Conservation (phyloP, 2,329 filamentous ascomycete species). For the Chaetothyriales sp. region DNA sequence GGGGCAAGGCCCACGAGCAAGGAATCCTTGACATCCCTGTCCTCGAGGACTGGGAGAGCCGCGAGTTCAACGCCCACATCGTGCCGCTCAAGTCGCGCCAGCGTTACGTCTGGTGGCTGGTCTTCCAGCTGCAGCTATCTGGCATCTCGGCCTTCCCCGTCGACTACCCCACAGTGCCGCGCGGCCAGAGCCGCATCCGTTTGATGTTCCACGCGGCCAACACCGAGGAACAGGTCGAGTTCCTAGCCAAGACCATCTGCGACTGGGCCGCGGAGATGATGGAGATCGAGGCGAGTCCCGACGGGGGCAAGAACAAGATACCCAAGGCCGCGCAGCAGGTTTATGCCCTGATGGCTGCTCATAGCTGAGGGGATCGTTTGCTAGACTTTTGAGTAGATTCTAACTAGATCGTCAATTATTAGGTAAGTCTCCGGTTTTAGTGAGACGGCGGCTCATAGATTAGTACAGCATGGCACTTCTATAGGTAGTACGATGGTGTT, state of each 20-base stretch:
- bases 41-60: not conserved
- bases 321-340: not conserved
- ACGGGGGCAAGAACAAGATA: not conserved
- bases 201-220: constrained; percentile 56
- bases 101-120: not conserved
- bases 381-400: no score
- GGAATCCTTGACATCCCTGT: not conserved
- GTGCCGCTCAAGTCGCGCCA: no score
- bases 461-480: no score
- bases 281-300: not conserved
- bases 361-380: no score
- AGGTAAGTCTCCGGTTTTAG: no score
- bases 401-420: no score
- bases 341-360: not conserved
- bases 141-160: not conserved
- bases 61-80: no score
- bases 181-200: constrained; percentile 47
- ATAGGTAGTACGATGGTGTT: no score
- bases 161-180: constrained; percentile 44
- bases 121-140: not conserved
- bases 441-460: no score
- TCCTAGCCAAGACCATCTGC: not conserved
- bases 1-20: no score
- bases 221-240: constrained; percentile 21
- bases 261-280: not conserved